Percentiles rank a stretch among this genome's conserved stretches.
Evolutionary conservation across 2,329 filamentous ascomycete species (phyloP).

Genomic region (Didymella pomorum): DNA sequence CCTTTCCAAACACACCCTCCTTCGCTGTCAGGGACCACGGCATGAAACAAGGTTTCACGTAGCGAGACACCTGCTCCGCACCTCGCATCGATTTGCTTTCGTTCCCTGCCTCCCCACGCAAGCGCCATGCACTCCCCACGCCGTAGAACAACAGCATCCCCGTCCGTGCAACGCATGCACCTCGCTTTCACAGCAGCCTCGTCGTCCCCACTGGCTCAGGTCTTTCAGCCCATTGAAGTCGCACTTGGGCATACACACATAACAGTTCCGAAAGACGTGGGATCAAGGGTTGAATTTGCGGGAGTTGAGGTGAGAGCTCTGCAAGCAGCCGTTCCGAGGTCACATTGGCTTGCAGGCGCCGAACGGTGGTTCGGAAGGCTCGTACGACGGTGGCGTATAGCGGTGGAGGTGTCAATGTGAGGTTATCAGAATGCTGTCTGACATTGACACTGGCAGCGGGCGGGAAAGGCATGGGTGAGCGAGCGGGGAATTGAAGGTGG

Average conservation of each 20-base stretch:
- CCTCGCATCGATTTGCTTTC: not conserved
- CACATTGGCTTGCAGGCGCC: not conserved
- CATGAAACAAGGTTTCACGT: constrained; percentile 4
- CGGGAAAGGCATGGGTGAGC: constrained; percentile 9
- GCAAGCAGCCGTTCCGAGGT: constrained; percentile 7
- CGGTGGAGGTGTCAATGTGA: constrained; percentile 28
- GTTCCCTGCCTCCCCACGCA: not conserved
- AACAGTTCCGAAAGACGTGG: not conserved
- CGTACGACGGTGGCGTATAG: constrained; percentile 14
- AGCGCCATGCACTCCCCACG: not conserved
- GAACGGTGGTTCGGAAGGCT: constrained; percentile 4
- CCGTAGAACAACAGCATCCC: constrained; percentile 5
- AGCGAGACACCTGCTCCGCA: constrained; percentile 9
- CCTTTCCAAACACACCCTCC: not conserved
- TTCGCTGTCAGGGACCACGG: constrained; percentile 1
- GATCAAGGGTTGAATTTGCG: not conserved
- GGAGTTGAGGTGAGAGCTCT: not conserved
- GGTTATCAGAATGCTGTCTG: constrained; percentile 32
- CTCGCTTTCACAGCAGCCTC: constrained; percentile 19
- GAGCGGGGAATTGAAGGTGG: not conserved
- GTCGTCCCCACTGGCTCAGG: not conserved
- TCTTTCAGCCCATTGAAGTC: constrained; percentile 18
- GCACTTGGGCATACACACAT: constrained; percentile 1
- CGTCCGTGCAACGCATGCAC: constrained; percentile 13
- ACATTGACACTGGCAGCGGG: constrained; percentile 27